Conservation (phyloP, 768 basidiomycete species). For the Scleroderma citrinum region DNA sequence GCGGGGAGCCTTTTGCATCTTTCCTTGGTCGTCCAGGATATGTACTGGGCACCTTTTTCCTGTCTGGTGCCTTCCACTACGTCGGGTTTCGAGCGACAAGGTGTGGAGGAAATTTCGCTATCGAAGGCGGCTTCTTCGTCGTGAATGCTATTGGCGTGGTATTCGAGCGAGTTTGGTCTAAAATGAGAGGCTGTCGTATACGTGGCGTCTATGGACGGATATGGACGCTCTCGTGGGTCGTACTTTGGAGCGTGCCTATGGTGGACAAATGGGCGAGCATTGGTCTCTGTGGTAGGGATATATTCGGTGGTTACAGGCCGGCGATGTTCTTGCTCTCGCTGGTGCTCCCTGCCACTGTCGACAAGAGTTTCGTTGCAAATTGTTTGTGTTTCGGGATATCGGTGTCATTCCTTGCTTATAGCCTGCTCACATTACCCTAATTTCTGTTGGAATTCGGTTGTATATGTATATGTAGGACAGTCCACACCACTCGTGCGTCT, state of each 20-base stretch:
- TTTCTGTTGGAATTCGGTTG: too few relatives aligned
- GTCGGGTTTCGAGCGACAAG: slow-evolving; percentile 52
- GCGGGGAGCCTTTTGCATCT: slow-evolving; percentile 36
- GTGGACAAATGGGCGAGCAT: slow-evolving; percentile 29
- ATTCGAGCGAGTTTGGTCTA: slow-evolving; percentile 40
- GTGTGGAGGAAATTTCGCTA: slow-evolving; percentile 34
- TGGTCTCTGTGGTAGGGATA: background rate
- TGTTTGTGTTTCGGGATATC: background rate
- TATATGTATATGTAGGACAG: too few relatives aligned
- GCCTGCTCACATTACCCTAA: background rate
- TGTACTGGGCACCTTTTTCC: slow-evolving; percentile 50
- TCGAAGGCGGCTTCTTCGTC: slow-evolving; percentile 44
- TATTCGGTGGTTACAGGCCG: background rate
- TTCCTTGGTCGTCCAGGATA: slow-evolving; percentile 46
- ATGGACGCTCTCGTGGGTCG: slow-evolving; percentile 44
- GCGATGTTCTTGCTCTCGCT: background rate
- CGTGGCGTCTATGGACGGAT: slow-evolving; percentile 39
- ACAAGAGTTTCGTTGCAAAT: background rate
- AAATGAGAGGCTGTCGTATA: slow-evolving; percentile 35
- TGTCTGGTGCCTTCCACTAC: slow-evolving; percentile 55
- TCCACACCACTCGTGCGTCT: too few relatives aligned
- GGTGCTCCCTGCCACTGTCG: background rate
- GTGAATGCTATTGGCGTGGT: slow-evolving; percentile 46
- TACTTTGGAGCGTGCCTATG: slow-evolving; percentile 40
- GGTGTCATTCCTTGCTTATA: background rate